A percentile compares a stretch with the other conserved stretches of the same genome.
Conservation (phyloP, 192 early-diverging fungal genomes). For the Podila verticillata region DNA sequence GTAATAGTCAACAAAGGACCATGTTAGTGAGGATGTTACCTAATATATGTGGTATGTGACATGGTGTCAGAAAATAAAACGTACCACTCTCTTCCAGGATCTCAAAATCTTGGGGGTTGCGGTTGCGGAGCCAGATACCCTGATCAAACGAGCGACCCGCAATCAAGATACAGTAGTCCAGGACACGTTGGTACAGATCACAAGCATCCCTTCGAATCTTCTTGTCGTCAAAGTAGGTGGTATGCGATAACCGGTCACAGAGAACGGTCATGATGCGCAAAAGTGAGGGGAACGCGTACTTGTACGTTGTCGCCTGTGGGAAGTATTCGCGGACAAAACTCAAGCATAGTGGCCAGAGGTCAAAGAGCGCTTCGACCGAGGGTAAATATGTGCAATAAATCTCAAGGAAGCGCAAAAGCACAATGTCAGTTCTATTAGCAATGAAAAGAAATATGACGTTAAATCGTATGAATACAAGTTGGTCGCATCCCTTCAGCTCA, state of each 20-base stretch:
- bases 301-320: conserved; percentile 63
- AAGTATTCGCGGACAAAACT: conserved; percentile 71
- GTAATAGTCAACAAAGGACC: neutral
- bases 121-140: conserved; percentile 67
- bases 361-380: conserved; percentile 55
- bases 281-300: conserved; percentile 70
- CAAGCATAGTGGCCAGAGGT: conserved; percentile 69
- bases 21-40: too few species aligned
- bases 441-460: neutral
- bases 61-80: neutral
- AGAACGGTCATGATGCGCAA: conserved; percentile 67
- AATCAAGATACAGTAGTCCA: conserved; percentile 81
- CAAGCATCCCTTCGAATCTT: conserved; percentile 65
- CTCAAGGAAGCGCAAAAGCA: conserved; percentile 71
- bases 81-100: conserved; percentile 33
- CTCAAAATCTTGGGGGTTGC: conserved; percentile 56
- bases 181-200: conserved; percentile 64
- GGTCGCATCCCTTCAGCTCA: too few species aligned
- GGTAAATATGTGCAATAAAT: conserved; percentile 63
- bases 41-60: neutral
- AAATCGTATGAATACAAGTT: neutral
- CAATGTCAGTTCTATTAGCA: conserved; percentile 71
- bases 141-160: conserved; percentile 82
- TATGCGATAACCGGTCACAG: conserved; percentile 60
- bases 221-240: conserved; percentile 68